Conservation (phyloP, 1,284 basidiomycete genomes). For the Veloboletus limbatus region DNA sequence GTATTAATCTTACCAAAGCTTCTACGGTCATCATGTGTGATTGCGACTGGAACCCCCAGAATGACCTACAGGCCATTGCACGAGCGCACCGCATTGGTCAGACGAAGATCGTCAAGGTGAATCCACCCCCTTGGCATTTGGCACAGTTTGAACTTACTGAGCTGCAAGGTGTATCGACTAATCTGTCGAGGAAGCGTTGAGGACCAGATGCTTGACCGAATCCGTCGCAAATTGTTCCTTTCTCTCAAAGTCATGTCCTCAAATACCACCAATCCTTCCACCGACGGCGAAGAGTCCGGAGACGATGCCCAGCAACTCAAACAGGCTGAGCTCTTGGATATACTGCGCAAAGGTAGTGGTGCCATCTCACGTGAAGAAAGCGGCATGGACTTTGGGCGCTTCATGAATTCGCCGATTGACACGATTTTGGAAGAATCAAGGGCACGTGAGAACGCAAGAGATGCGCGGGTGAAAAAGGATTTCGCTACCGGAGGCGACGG, state of each 20-base stretch:
- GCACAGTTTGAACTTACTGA: not conserved
- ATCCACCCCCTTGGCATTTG: not conserved
- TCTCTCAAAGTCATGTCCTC: conserved; percentile 56
- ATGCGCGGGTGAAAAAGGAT: conserved; percentile 44
- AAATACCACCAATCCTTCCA: conserved; percentile 22
- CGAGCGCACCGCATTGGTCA: conserved; percentile 81
- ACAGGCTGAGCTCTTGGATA: conserved; percentile 49
- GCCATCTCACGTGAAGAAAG: conserved; percentile 42
- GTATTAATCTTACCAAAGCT: conserved; percentile 81
- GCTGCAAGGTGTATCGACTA: conserved; percentile 50
- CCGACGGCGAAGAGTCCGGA: conserved; percentile 20
- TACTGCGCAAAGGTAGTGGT: conserved; percentile 55
- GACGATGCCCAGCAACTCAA: conserved; percentile 33
- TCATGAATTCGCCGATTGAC: conserved; percentile 41
- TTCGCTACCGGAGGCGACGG: conserved; percentile 8
- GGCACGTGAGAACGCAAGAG: conserved; percentile 38
- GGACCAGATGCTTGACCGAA: conserved; percentile 63
- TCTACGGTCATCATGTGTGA: conserved; percentile 81
- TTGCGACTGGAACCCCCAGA: conserved; percentile 76
- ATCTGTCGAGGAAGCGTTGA: conserved; percentile 60
- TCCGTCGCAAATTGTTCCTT: conserved; percentile 61
- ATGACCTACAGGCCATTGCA: conserved; percentile 87
- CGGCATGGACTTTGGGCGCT: conserved; percentile 41
- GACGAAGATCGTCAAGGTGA: conserved; percentile 76
- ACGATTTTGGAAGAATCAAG: conserved; percentile 46